A percentile compares a stretch with the other conserved stretches of the same genome.
Conservation (phyloP, 1,284 basidiomycete genomes). For the Moesziomyces globuligerus region DNA sequence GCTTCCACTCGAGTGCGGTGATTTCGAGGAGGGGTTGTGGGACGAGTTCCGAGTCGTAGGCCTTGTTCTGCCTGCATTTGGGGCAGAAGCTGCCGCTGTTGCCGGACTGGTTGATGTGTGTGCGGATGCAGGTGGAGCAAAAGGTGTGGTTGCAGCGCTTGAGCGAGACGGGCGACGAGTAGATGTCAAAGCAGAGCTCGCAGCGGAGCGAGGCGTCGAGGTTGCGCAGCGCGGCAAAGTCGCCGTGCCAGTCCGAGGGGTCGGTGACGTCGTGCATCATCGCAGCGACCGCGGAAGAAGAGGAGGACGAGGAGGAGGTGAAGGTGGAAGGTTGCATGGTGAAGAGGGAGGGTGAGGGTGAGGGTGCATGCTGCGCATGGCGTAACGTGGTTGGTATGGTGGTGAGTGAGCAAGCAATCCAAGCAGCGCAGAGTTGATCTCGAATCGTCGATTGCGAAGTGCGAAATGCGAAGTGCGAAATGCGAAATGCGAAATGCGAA, state of each 20-base stretch:
- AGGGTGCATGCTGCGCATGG: too few relatives aligned
- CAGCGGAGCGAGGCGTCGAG: conserved; percentile 60
- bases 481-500: too few relatives aligned
- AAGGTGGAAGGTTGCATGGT: conserved; percentile 20
- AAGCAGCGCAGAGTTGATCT: too few relatives aligned
- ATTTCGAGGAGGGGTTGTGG: conserved; percentile 56
- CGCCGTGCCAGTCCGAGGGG: conserved; percentile 59
- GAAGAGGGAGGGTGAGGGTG: neutral
- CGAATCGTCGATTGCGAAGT: too few relatives aligned
- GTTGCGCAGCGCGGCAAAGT: conserved; percentile 43
- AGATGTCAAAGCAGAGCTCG: conserved; percentile 63
- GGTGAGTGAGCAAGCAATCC: too few relatives aligned
- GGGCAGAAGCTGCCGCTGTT: conserved; percentile 59
- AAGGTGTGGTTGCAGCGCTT: conserved; percentile 61
- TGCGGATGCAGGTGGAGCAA: conserved; percentile 64
- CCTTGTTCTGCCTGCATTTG: conserved; percentile 63
- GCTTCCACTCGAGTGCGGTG: conserved; percentile 57
- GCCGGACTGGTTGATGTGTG: conserved; percentile 63
- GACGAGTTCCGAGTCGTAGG: conserved; percentile 59
- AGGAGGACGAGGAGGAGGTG: too few relatives aligned
- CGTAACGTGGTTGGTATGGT: too few relatives aligned
- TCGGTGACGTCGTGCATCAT: conserved; percentile 55
- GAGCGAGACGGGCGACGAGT: conserved; percentile 60
- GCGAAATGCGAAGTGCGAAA: too few relatives aligned
- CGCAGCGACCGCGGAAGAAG: too few relatives aligned